phyloP scores from a whole-genome alignment of 75 land plant genomes.

The Cryptomeria japonica region DNA sequence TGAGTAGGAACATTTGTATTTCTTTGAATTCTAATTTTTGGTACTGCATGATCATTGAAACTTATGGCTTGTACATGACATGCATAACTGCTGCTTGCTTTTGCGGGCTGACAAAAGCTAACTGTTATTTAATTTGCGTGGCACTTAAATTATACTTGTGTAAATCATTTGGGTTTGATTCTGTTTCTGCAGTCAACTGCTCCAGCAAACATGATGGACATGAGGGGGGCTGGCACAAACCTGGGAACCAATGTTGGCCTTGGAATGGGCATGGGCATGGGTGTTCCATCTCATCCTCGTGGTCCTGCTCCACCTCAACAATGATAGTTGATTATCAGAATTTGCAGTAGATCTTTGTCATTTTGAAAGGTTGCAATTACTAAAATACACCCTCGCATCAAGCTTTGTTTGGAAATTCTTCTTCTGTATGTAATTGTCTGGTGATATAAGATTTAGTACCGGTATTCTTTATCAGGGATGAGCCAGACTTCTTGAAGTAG shows the following conservation, averaged over 20 bases:
- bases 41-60: neutral
- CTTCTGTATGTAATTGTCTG: neutral
- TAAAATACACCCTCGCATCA: neutral
- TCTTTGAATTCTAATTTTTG: neutral
- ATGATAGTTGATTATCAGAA: neutral
- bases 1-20: neutral
- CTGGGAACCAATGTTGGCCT: constrained; percentile 23
- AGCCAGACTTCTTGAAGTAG: neutral
- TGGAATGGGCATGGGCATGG: constrained; percentile 25
- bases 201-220: constrained; percentile 36
- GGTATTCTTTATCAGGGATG: neutral
- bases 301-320: constrained; percentile 7
- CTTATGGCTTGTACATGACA: neutral
- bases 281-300: constrained; percentile 26
- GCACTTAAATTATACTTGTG: neutral
- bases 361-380: neutral
- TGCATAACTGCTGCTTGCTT: neutral
- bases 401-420: neutral
- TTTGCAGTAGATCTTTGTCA: neutral
- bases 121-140: neutral
- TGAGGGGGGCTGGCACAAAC: constrained; percentile 18
- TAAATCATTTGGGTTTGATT: neutral
- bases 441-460: neutral
- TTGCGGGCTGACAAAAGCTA: neutral
- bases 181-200: constrained; percentile 29